Evolutionary conservation across 164 flowering plant species (phyloP), one percentile per base, ranked within the genome.

Genomic region (Chimonanthus salicifolius): DNA sequence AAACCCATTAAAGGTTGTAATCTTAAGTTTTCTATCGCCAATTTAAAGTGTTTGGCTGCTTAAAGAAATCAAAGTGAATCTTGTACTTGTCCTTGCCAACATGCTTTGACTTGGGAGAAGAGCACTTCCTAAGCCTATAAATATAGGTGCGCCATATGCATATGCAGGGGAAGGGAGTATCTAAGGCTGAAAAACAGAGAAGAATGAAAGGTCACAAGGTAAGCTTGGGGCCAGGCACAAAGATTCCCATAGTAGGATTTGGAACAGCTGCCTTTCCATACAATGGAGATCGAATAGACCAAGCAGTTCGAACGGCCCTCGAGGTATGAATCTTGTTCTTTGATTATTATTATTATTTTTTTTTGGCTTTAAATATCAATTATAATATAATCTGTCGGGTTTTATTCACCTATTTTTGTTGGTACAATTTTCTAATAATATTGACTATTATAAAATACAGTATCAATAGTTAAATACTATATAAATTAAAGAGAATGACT

Each of bases 201-300:
- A 58, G 54, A 47, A 71, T 13, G 47, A 49, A 44, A 72, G 11
- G 60, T 54, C 47, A 79, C 16, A 48, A 71, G 47, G 80, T 77
- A 21, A 80, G 81, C 66, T 76, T 92, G 81, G 82, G 84, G 67
- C 67, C 81, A 80, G 89, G 90, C 46, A 71, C 64, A 21, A 74
- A 80, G 67, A 76, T 92, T 58, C 97, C 97, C 2, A 62, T 85
- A 15, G 48, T 92, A 13, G 97, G 93, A 7, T 70, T 90, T 3
- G 97, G 97, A 60, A 87, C 94, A 45, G 90, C 81, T 71, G 78
- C 86, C 16, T 49, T 11, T 50, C 78, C 74, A 0, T 79, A 87
- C 73, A 83, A 89, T 58, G 69, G 60, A 71, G 75, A 84, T 64
- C 71, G 74, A 47, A 81, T 90, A 6, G 81, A 88, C 67, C 51